Evolutionary conservation across 768 basidiomycete genomes (phyloP).

Genomic region (Mycena floridula): DNA sequence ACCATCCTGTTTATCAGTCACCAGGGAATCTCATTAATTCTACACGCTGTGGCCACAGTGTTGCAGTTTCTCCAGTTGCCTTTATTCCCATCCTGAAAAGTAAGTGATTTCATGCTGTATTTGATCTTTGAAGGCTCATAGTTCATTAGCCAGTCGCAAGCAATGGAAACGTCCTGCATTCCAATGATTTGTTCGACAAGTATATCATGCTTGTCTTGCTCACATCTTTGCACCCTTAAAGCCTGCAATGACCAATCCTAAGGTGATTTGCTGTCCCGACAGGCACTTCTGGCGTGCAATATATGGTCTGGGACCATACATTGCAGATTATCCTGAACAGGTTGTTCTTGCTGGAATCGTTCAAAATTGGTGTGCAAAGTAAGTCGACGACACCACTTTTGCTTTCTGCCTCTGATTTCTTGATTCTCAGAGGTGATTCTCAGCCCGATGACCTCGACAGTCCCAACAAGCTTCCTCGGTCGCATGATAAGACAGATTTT

Average conservation of each 20-base stretch:
- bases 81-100: slow-evolving; percentile 32
- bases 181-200: slow-evolving; percentile 14
- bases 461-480: background rate
- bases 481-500: slow-evolving; percentile 4
- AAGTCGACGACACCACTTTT: background rate
- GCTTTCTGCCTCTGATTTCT: background rate
- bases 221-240: slow-evolving; percentile 6
- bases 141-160: slow-evolving; percentile 8
- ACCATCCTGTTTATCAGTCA: slow-evolving; percentile 28
- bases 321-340: slow-evolving; percentile 11
- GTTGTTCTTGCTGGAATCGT: slow-evolving; percentile 5
- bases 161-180: slow-evolving; percentile 12
- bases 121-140: background rate
- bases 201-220: slow-evolving; percentile 15
- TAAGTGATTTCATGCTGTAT: slow-evolving; percentile 8
- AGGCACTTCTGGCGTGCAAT: slow-evolving; percentile 11
- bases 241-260: slow-evolving; percentile 12
- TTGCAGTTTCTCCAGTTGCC: slow-evolving; percentile 20
- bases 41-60: slow-evolving; percentile 22
- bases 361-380: slow-evolving; percentile 7
- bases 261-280: slow-evolving; percentile 13
- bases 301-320: slow-evolving; percentile 10
- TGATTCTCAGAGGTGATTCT: background rate
- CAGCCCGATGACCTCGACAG: slow-evolving; percentile 3
- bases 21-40: slow-evolving; percentile 21